A percentile compares a stretch with the other conserved stretches of the same genome.
Evolutionary conservation across 73 alveolate species (phyloP).

Genomic region (Symbiodinium pilosum): DNA sequence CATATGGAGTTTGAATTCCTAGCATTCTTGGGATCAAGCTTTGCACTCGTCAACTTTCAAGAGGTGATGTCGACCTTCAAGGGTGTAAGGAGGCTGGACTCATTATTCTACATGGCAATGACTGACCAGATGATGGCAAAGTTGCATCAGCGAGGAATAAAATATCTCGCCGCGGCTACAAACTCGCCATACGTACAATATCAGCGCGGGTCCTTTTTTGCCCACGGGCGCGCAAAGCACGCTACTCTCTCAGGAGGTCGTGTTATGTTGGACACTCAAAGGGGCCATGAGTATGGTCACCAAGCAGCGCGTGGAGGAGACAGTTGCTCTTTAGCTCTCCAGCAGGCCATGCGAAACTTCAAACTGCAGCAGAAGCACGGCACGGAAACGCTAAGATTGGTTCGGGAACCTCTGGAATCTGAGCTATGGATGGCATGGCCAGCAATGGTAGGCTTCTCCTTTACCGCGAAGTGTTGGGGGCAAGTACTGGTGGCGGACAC

Average conservation of each 20-base stretch:
- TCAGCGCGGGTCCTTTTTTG: conserved; percentile 73
- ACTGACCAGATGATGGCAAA: conserved; percentile 35
- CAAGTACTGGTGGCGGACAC: conserved; percentile 89
- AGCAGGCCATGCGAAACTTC: conserved; percentile 63
- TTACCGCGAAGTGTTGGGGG: conserved; percentile 85
- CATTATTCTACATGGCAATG: conserved; percentile 21
- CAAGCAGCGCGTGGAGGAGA: conserved; percentile 87
- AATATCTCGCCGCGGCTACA: conserved; percentile 39
- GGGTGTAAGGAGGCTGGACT: conserved; percentile 38
- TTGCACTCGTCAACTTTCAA: conserved; percentile 77
- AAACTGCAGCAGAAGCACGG: conserved; percentile 84
- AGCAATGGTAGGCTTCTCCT: conserved; percentile 74
- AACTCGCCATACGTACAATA: conserved; percentile 71
- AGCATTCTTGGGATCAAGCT: conserved; percentile 53
- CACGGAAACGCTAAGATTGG: conserved; percentile 32
- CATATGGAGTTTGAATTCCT: conserved; percentile 63
- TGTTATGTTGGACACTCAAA: conserved; percentile 71
- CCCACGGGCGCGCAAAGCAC: conserved; percentile 91
- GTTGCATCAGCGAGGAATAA: conserved; percentile 17
- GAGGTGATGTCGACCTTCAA: conserved; percentile 49
- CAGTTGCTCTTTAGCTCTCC: conserved; percentile 57
- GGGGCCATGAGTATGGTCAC: conserved; percentile 77
- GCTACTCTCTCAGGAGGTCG: conserved; percentile 83
- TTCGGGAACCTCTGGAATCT: conserved; percentile 16
- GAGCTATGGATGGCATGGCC: conserved; percentile 91